Base-by-base conservation (phyloP, 1,139 yeast genomes). In the Taiozyma sp. region DNA sequence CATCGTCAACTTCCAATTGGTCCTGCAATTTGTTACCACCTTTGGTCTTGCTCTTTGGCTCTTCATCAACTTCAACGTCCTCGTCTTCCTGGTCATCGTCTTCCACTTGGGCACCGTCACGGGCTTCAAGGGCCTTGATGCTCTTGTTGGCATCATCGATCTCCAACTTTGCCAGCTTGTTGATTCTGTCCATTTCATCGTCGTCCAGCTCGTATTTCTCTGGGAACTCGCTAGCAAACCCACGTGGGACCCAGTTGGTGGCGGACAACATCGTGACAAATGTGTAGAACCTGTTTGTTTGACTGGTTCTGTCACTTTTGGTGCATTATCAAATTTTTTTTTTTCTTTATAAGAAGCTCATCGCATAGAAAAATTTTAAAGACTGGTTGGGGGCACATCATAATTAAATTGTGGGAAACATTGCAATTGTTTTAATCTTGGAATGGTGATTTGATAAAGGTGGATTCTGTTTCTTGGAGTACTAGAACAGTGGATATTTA, bases 181-280 rank as follows among this genome's bases (percentile, higher is more conserved):
- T 82, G 65, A 93, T 91, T 70, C 97, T 81, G 54, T 83, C 95
- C 89, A 93, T 85, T 70, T 93, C 99, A 54, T 80, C 95, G 57
- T 93, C 98, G 62, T 91, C 84, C 54, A 93, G 73, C 60, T 89
- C 96, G 65, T 90, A 91, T 65, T 87, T 81, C 61, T 83, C 89
- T 5, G 99, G 99, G 65, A 86, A 88, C 68, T 92, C 97, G 41
- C 96, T 81, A 30, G 99, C 96, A 68, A 79, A 87, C 12, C 99
- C 99, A 64, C 97, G 81, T 47, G 98, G 98, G 36, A 93, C 97
- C 98, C 99, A 93, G 48, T 86, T 74, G 48, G 95, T 85, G 34
- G 97, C 87, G 48, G 99, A 91, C 59, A 93, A 85, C 96, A 95
- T 91, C 14, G 24, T 38, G 41, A n/a, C 19, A 4, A 14, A 13